These are phyloP conservation scores for Antrodiella citrinella DNA, from an alignment of 768 basidiomycete species.

Conservation along the genomic window DNA sequence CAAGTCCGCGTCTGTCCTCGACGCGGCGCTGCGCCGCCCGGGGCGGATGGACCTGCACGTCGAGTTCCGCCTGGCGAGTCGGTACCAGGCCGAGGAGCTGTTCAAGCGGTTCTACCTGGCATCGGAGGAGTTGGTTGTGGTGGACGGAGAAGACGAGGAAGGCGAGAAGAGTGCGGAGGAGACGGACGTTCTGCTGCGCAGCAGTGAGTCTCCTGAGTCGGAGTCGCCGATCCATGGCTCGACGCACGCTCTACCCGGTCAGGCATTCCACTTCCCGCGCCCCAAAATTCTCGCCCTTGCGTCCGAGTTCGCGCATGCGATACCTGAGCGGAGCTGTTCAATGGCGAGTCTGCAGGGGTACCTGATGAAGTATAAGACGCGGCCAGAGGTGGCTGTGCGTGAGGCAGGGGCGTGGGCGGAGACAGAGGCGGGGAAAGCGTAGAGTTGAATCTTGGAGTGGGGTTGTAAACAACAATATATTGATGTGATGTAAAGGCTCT, in stretches of 20 bases:
- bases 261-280: constrained; percentile 25
- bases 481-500: too few relatives aligned
- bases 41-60: constrained; percentile 78
- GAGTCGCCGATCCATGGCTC: neutral
- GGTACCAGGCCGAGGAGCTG: constrained; percentile 56
- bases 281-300: constrained; percentile 48
- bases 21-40: constrained; percentile 67
- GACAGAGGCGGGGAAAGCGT: too few relatives aligned
- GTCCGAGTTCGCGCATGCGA: constrained; percentile 40
- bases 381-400: constrained; percentile 41
- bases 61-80: constrained; percentile 69
- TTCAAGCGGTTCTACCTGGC: constrained; percentile 68
- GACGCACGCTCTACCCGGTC: constrained; percentile 1
- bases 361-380: constrained; percentile 59
- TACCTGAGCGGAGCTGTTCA: constrained; percentile 39
- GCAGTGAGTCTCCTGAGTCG: neutral
- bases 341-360: constrained; percentile 47
- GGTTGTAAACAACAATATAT: too few relatives aligned
- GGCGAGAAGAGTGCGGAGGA: constrained; percentile 6
- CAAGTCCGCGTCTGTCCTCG: constrained; percentile 55
- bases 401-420: constrained; percentile 5
- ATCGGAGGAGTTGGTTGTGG: too few relatives aligned
- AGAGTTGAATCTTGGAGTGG: too few relatives aligned
- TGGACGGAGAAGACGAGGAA: constrained; percentile 18
- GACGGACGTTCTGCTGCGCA: neutral